Evolutionary conservation across 306 rosid genomes (phyloP), one percentile per base, ranked within the genome.

Genomic region (Castanopsis chinensis): DNA sequence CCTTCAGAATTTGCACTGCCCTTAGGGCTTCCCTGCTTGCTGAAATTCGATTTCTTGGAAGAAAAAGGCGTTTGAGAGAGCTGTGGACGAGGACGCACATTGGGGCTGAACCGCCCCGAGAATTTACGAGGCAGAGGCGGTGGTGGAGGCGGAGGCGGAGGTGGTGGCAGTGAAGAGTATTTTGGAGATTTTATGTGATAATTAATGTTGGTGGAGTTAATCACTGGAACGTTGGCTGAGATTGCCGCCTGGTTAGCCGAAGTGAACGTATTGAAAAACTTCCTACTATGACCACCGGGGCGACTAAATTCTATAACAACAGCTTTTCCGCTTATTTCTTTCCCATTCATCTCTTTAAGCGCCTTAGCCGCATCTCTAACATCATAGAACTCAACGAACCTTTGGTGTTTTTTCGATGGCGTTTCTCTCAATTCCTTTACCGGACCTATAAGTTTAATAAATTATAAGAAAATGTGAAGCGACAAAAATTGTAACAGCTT

Each of bases 321-420:
- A 0, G 80, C 27, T 19, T 88, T 95, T 4, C 98, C 98, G 32
- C 77, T 43, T 32, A 95, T 77, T 30, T 90, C 86, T 21, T 85
- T 95, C 0, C 98, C 98, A 59, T 92, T 92, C 97, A 92, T 86
- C 11, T 90, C 84, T 20, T 72, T 76, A 25, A 92, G 84, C 5
- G 99, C 99, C 65, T 71, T 90, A 0, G 91, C 92, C 0, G 99
- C 97, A 55, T 92, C 92, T 71, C 99, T 89, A 1, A 81, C 81
- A 78, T 95, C 98, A 63, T 86, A 95, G 71, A 90, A 95, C 76
- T 95, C 99, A 3, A 95, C 90, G 77, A 95, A 92, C 75, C 87
- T 90, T 25, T 92, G 97, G 58, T 89, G 88, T 84, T 78, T 92
- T 85, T 95, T 92, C 56, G 84, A 56, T 0, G 97, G 96, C 0